These are phyloP conservation scores for Pestalotiopsis fici DNA, from an alignment of 2,329 filamentous ascomycete genomes.

Conservation along the genomic window DNA sequence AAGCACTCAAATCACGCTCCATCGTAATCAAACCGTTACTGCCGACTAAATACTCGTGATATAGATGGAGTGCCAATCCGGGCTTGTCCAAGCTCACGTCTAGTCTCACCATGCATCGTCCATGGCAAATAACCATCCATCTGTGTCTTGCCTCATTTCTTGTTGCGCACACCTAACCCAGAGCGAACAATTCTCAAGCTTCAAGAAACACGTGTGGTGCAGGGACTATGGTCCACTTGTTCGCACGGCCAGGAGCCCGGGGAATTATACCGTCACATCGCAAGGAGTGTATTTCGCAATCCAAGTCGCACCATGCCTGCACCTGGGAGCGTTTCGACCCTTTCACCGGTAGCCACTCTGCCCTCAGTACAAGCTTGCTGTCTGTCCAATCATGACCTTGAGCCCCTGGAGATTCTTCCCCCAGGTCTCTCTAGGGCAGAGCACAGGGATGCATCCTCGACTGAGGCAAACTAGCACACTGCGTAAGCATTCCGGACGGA, in stretches of 20 bases:
- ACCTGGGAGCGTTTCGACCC: constrained; percentile 1
- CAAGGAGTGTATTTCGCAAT: background rate
- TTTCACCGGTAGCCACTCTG: constrained; percentile 1
- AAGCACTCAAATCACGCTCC: background rate
- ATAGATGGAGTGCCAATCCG: no score
- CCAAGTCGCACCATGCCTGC: background rate
- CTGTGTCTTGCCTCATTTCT: background rate
- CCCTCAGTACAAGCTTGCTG: background rate
- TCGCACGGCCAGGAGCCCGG: background rate
- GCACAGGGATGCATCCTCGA: background rate
- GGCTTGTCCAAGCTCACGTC: background rate
- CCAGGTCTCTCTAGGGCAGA: background rate
- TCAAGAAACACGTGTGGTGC: background rate
- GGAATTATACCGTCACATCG: background rate
- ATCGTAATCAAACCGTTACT: background rate
- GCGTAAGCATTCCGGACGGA: background rate
- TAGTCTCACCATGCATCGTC: no score
- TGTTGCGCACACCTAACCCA: background rate
- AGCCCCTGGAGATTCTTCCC: background rate
- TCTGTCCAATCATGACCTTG: background rate
- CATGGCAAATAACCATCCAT: no score
- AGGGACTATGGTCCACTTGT: background rate
- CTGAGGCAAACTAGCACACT: background rate
- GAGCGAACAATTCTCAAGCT: background rate
- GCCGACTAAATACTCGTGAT: no score